Percentiles rank a stretch among this genome's conserved stretches.
Evolutionary conservation across 176 grass and related monocot genomes (phyloP).

Genomic region (Saccharum officinarum): DNA sequence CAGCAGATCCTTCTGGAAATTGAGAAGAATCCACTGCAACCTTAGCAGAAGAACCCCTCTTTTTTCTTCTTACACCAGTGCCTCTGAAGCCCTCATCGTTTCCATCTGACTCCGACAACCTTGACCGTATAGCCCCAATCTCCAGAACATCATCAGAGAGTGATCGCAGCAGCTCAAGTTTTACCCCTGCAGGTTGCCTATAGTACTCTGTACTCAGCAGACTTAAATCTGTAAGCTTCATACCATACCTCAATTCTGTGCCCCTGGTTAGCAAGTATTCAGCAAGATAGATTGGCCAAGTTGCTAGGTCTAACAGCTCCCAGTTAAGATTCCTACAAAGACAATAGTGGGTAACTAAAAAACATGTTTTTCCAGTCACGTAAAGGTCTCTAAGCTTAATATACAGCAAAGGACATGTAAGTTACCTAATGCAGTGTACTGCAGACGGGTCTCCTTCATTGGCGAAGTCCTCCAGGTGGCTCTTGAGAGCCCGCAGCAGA

Average conservation of each 20-base stretch:
- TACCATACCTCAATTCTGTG: slow-evolving; percentile 57
- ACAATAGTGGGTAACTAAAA: slow-evolving; percentile 33
- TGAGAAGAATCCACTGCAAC: slow-evolving; percentile 15
- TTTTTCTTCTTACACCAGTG: slow-evolving; percentile 55
- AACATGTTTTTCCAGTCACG: not conserved
- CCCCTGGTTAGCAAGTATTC: slow-evolving; percentile 78
- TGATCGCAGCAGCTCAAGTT: slow-evolving; percentile 77
- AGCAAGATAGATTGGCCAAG: slow-evolving; percentile 93
- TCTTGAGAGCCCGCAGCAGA: slow-evolving; percentile 73
- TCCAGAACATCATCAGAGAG: slow-evolving; percentile 91
- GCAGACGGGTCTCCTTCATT: slow-evolving; percentile 77
- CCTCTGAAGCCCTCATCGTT: slow-evolving; percentile 42
- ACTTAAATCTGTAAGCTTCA: slow-evolving; percentile 75
- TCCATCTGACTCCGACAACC: slow-evolving; percentile 55
- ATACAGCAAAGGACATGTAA: slow-evolving; percentile 6
- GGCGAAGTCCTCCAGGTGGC: slow-evolving; percentile 65
- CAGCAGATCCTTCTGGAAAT: slow-evolving; percentile 43
- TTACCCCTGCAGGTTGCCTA: slow-evolving; percentile 63
- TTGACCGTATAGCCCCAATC: slow-evolving; percentile 62
- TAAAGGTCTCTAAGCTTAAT: not conserved
- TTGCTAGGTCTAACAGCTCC: slow-evolving; percentile 89
- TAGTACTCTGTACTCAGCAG: slow-evolving; percentile 78
- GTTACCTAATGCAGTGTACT: slow-evolving; percentile 79
- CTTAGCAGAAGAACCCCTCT: slow-evolving; percentile 27
- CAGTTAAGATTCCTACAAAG: slow-evolving; percentile 91